Conservation (phyloP, 2,329 filamentous ascomycete genomes). For the Arachnomyces sp. region DNA sequence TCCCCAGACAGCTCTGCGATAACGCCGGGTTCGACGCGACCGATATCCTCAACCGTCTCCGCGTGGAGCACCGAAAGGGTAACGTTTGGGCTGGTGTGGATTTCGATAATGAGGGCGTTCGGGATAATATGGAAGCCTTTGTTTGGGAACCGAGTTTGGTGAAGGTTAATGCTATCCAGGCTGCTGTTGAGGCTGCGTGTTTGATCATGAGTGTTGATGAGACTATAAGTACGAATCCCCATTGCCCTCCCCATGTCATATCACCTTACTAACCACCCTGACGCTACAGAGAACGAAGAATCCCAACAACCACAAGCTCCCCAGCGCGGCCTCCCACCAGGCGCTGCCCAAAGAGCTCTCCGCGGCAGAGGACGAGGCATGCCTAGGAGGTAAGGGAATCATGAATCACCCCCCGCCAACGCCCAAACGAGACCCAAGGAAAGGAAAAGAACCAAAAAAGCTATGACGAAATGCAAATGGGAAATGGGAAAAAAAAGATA, state of each 20-base stretch:
- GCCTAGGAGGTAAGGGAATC: constrained; percentile 60
- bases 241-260: neutral
- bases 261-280: neutral
- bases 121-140: constrained; percentile 90
- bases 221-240: constrained; percentile 66
- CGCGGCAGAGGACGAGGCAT: constrained; percentile 78
- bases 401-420: neutral
- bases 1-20: constrained; percentile 93
- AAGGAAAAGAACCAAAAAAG: constrained; percentile 2
- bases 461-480: constrained; percentile 23
- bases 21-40: constrained; percentile 98
- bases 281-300: constrained; percentile 69
- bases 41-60: constrained; percentile 91
- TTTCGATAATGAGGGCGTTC: constrained; percentile 82
- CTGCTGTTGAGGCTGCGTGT: constrained; percentile 89
- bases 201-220: constrained; percentile 94
- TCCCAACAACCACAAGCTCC: constrained; percentile 76
- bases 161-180: constrained; percentile 95
- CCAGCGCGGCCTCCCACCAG: constrained; percentile 62
- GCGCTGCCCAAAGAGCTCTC: constrained; percentile 81
- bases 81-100: constrained; percentile 93
- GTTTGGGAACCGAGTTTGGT: constrained; percentile 96
- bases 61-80: constrained; percentile 91
- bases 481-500: too few species aligned
- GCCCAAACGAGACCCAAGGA: neutral